Evolutionary conservation across 345 rosid genomes (phyloP).

Genomic region (Aquilaria sinensis): DNA sequence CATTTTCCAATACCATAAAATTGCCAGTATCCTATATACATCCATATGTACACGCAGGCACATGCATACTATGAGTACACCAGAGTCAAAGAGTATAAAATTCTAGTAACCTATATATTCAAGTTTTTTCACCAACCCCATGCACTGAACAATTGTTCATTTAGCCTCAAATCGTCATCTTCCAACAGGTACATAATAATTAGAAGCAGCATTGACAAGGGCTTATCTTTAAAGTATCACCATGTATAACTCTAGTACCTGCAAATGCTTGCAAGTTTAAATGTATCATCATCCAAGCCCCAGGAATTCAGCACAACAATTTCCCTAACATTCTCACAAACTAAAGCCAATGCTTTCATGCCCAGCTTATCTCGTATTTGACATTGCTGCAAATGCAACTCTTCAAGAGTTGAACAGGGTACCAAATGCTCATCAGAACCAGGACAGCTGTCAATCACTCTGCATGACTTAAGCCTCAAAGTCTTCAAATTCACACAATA

Average conservation of each 20-base stretch:
- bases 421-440: slow-evolving; percentile 46
- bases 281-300: slow-evolving; percentile 51
- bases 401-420: slow-evolving; percentile 46
- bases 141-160: no score
- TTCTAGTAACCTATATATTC: no score
- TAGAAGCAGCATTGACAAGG: no score
- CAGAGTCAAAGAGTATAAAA: no score
- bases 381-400: slow-evolving; percentile 47
- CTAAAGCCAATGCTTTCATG: slow-evolving; percentile 38
- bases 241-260: slow-evolving; percentile 33
- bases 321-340: slow-evolving; percentile 47
- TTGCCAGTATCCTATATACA: not conserved
- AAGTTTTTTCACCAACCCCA: no score
- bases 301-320: slow-evolving; percentile 55
- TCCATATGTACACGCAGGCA: no score
- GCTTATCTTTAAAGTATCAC: not conserved
- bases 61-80: no score
- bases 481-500: slow-evolving; percentile 59
- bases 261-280: slow-evolving; percentile 36
- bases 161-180: no score
- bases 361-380: slow-evolving; percentile 38
- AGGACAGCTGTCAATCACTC: slow-evolving; percentile 40
- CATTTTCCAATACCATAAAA: not conserved
- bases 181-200: no score
- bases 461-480: slow-evolving; percentile 49